Evolutionary conservation across 2,329 filamentous ascomycete genomes (phyloP).

Genomic region (Calcarisporium arbuscula): DNA sequence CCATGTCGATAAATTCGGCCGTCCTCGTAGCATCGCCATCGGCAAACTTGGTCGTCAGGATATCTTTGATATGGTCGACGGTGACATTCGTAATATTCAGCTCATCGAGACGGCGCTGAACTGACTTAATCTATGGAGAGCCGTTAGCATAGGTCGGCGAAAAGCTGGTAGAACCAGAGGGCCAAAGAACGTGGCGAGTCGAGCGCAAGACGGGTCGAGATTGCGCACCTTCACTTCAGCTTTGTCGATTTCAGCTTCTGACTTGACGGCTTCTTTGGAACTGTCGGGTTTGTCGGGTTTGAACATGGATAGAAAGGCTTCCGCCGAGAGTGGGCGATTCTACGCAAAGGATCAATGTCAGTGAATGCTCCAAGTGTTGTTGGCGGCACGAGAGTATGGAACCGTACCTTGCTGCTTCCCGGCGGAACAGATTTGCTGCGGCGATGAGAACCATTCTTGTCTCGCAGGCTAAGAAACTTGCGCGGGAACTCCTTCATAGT

Average conservation of each 20-base stretch:
- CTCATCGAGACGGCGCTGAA: conserved; percentile 33
- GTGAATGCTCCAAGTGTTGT: conserved; percentile 1
- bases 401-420: conserved; percentile 25
- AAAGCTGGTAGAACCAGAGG: no score
- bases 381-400: not conserved
- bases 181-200: not conserved
- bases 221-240: conserved; percentile 32
- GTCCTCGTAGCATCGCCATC: conserved; percentile 67
- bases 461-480: conserved; percentile 65
- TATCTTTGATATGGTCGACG: conserved; percentile 51
- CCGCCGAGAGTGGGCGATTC: conserved; percentile 47
- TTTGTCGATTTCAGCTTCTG: conserved; percentile 44
- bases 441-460: conserved; percentile 51
- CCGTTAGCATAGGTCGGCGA: not conserved
- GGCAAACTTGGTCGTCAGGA: conserved; percentile 56
- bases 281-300: conserved; percentile 51
- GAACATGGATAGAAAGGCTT: conserved; percentile 59
- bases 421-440: conserved; percentile 51
- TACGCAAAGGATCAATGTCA: conserved; percentile 20
- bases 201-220: no score
- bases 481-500: conserved; percentile 52
- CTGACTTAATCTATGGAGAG: conserved; percentile 40
- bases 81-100: conserved; percentile 39
- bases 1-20: conserved; percentile 67
- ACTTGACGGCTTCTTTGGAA: conserved; percentile 14